Evolutionary conservation across 1,139 yeast species (phyloP), one percentile per base, ranked within the genome.

Genomic region (Saccharomyces hybrid): DNA sequence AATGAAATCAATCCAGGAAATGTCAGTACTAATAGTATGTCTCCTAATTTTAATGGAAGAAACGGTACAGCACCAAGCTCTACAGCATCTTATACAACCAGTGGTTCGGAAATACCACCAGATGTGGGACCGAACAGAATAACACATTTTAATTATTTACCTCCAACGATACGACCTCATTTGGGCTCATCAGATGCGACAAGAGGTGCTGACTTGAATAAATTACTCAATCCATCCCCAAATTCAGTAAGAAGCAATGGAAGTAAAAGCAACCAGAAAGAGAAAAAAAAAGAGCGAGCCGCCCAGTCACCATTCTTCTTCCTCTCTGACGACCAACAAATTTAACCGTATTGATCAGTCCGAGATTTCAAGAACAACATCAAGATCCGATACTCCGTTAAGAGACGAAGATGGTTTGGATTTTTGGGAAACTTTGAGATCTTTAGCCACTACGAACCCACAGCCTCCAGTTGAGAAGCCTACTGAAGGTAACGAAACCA

Each of bases 121-220:
- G 87, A 83, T 55, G 72, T 82, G 2, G 83, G 80, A 54, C 71
- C 82, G 8, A 76, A 79, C 50, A 72, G 91, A 61, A 80, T 75
- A 60, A 83, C 83, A 53, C 93, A 86, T 71, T 86, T 86, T 72
- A 85, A 84, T 65, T 84, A 83, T 63, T 70, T 86, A 41, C 88
- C 90, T 9, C 86, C 90, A 2, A 73, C 84, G 59, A 80, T 84
- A 0, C 86, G 82, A 64, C 91, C 90, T 0, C 84, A 82, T 62
- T 71, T 85, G 49, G 83, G 77, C 24, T 82, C 88, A 1, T 82
- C 88, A 0, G 75, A 71, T 44, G 69, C 66, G 26, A 59, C 64
- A 14, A 73, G 72, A 54, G 78, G 76, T 48, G 72, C 76, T n/a
- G 79, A 78, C 57, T 57, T 80, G 29, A 63, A 72, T 57, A 73